Evolutionary conservation across 192 early-diverging fungal genomes (phyloP), one percentile per base, ranked within the genome.

Genomic region (Lunasporangiospora selenospora): DNA sequence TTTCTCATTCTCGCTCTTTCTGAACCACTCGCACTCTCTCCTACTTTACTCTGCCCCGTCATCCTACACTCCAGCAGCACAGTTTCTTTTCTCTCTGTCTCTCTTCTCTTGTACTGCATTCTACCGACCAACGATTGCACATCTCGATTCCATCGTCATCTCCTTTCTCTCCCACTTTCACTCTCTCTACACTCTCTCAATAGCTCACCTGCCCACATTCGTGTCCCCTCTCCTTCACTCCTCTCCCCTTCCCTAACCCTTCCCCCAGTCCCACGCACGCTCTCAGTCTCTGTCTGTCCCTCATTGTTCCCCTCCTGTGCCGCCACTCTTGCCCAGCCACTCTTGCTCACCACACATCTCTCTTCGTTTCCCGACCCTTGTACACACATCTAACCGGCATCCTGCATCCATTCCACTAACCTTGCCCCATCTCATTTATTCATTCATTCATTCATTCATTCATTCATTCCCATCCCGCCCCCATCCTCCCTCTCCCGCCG

Each of bases 311-410:
- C n/a, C n/a, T n/a, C n/a, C n/a, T n/a, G n/a, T n/a, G n/a, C n/a
- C n/a, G n/a, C n/a, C n/a, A n/a, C n/a, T n/a, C n/a, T n/a, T n/a
- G n/a, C n/a, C n/a, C n/a, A n/a, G n/a, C n/a, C 29, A 45, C 49
- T 18, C 9, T n/a, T 53, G 24, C 58, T 29, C 15, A 6, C 2
- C n/a, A 33, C 18, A 41, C 47, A n/a, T 10, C 13, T 34, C 39
- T 29, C 52, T 64, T 41, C 15, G n/a, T 61, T 61, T 61, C 42
- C 38, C 6, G 38, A 31, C 42, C 4, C 8, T n/a, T 18, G 21
- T 18, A 43, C 15, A 43, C 6, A 43, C 16, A 19, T 19, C 15
- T 19, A 18, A 13, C 16, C 5, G 41, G 21, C 41, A 43, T 19
- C 41, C 15, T 13, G 41, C 16, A 6, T 16, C 5, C 41, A 11